Percentiles rank a stretch among this genome's conserved stretches.
Evolutionary conservation across 352 stramenopile genomes (phyloP).

Genomic region (Globisporangium irregulare): DNA sequence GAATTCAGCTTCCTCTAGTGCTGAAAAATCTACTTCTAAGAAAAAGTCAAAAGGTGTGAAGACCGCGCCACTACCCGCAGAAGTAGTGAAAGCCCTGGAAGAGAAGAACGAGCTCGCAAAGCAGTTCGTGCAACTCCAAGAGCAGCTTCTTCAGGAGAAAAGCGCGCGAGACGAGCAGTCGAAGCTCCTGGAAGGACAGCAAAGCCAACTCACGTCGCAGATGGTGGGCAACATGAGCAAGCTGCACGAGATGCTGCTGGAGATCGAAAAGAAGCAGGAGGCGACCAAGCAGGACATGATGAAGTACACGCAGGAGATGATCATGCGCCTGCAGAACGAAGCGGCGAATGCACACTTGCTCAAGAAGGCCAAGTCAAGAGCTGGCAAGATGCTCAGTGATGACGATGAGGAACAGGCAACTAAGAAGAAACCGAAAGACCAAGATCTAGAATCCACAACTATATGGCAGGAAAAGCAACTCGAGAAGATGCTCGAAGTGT

Average conservation of each 20-base stretch:
- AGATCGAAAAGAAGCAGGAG: constrained; percentile 71
- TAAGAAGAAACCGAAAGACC: constrained; percentile 8
- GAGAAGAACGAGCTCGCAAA: constrained; percentile 58
- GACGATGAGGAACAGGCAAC: constrained; percentile 8
- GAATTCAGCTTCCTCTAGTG: neutral
- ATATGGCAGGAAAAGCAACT: constrained; percentile 33
- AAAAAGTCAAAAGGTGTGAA: neutral
- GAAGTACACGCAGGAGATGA: constrained; percentile 56
- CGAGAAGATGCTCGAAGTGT: constrained; percentile 61
- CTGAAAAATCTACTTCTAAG: neutral
- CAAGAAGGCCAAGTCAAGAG: constrained; percentile 24
- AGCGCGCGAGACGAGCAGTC: constrained; percentile 40
- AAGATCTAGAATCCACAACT: neutral
- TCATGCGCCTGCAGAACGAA: constrained; percentile 41
- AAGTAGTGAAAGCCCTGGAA: constrained; percentile 45
- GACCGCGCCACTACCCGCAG: constrained; percentile 25
- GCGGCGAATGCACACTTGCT: constrained; percentile 25
- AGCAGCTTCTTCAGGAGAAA: constrained; percentile 50
- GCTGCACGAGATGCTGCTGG: constrained; percentile 48
- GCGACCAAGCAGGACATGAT: constrained; percentile 59
- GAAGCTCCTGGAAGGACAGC: constrained; percentile 43
- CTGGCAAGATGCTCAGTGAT: constrained; percentile 51
- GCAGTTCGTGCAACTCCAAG: constrained; percentile 57
- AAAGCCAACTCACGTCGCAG: constrained; percentile 44
- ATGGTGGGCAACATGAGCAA: constrained; percentile 61